Evolutionary conservation across 2,329 filamentous ascomycete genomes (phyloP), one percentile per base, ranked within the genome.

Genomic region (Pseudocercospora macadamiae): DNA sequence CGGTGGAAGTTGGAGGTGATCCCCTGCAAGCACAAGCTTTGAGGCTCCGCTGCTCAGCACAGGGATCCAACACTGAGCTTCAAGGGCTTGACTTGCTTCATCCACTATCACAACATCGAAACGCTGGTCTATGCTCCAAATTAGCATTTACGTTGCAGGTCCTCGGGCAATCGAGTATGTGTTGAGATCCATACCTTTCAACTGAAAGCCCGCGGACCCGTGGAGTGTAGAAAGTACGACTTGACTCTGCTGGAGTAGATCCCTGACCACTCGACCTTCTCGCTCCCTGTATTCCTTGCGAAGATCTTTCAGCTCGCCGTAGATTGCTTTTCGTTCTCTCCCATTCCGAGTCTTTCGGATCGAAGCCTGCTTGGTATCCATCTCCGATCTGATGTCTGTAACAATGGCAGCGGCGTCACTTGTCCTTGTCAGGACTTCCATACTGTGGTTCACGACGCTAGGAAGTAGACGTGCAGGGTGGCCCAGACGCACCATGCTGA

Each of bases 91-190:
- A 72, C 90, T 96, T 3, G 93, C 95, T 77, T 99, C 95, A 70
- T 99, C 95, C 57, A 99, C 91, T 61, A 99, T 87, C 25, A 99
- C 90, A 3, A 96, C 89, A 73, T 99, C 95, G 64, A 99, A 99
- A 53, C 85, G 79, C 70, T 96, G 86, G 61, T 87, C 84, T 47
- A 14, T 14, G 18, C 18, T 14, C 2, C 4, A 23, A 1, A 3
- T 47, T 16, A 47, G 42, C n/a, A 2, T 4, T 26, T n/a, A 23
- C 12, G 12, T 32, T 32, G 28, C 6, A 32, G 12, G 28, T 32
- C n/a, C n/a, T 32, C 28, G 28, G 28, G 12, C 12, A 7, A 6
- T 7, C 12, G 6, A 12, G 6, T 12, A 32, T 32, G 28, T 12
- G 6, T 12, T 32, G 6, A 12, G 6, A 32, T 32, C 12, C 28